Conservation (phyloP, 2,329 filamentous ascomycete species). For the Fusarium sp. region DNA sequence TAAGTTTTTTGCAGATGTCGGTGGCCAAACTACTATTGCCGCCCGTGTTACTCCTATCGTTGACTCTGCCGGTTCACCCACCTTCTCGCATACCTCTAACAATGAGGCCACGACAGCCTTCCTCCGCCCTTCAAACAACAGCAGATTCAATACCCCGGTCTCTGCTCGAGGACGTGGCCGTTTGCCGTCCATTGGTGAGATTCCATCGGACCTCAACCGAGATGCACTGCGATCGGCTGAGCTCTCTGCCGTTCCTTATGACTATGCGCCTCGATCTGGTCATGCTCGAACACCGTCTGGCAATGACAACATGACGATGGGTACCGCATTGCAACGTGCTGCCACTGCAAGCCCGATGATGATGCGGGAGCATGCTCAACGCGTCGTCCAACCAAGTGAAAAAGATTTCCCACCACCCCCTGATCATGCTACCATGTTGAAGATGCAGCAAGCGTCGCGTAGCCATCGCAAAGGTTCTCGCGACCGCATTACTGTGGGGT, state of each 20-base stretch:
- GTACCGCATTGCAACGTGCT: constrained; percentile 68
- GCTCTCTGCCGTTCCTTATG: constrained; percentile 31
- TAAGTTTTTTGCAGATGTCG: constrained; percentile 70
- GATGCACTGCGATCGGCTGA: constrained; percentile 42
- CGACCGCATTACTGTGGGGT: constrained; percentile 79
- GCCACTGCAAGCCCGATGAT: constrained; percentile 75
- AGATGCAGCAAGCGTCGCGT: constrained; percentile 67
- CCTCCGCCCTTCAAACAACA: constrained; percentile 71
- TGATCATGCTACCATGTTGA: constrained; percentile 66
- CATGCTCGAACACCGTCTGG: constrained; percentile 53
- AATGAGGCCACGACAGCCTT: constrained; percentile 74
- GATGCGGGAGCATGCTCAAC: constrained; percentile 59
- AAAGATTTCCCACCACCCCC: constrained; percentile 69
- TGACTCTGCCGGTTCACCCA: constrained; percentile 74
- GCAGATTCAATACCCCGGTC: constrained; percentile 74
- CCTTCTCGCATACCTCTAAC: constrained; percentile 58
- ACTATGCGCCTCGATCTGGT: constrained; percentile 39
- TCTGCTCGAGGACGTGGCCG: constrained; percentile 70
- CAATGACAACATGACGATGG: constrained; percentile 54
- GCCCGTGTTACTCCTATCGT: constrained; percentile 87
- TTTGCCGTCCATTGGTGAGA: constrained; percentile 81
- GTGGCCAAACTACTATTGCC: constrained; percentile 77
- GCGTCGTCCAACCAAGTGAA: constrained; percentile 44
- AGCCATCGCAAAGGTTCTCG: constrained; percentile 75
- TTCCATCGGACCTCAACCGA: constrained; percentile 46